Base-by-base conservation (phyloP, 1,284 basidiomycete species). In the Naganishia cerealis region DNA sequence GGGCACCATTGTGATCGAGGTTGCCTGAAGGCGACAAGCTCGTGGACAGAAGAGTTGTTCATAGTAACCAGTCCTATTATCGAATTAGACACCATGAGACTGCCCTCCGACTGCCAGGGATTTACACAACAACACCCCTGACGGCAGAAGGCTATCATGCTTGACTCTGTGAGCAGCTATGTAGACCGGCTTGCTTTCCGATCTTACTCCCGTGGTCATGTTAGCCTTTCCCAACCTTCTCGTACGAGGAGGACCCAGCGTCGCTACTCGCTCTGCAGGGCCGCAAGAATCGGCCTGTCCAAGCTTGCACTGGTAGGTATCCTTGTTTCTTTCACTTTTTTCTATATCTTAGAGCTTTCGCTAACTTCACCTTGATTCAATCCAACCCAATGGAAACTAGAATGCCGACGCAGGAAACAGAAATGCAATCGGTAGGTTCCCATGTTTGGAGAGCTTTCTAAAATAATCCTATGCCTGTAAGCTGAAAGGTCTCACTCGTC, bases 321-420 rank as follows among this genome's bases (percentile, higher is more conserved):
- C 10, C 13, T 15, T 7, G 16, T 12, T 40, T 40, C 6, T 21
- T 33, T 33, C 6, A 33, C 29, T 6, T 33, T 3, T 10, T 40
- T 12, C n/a, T 5, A 58, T 15, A 13, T n/a, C 43, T 9, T 8
- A 2, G 43, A 6, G 7, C 16, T 18, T n/a, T 8, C 43, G 18
- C 13, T 12, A 12, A 29, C 21, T 33, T 9, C 21, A 18, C 33
- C 13, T 43, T 3, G 46, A 48, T 29, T 33, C 9, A 48, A 18
- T 36, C 2, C 58, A 54, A 24, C 3, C 8, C 8, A 42, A 42
- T 18, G 24, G 13, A n/a, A 7, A 33, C 9, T 10, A 66, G 65
- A 66, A 66, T 66, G 65, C 24, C 38, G 65, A 36, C n/a, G 65
- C 16, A 56, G 65, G 33, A 66, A 66, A 29, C 53, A 54, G 42